Conservation (phyloP, 2,329 filamentous ascomycete genomes). For the Beauveria scarabaeidicola region DNA sequence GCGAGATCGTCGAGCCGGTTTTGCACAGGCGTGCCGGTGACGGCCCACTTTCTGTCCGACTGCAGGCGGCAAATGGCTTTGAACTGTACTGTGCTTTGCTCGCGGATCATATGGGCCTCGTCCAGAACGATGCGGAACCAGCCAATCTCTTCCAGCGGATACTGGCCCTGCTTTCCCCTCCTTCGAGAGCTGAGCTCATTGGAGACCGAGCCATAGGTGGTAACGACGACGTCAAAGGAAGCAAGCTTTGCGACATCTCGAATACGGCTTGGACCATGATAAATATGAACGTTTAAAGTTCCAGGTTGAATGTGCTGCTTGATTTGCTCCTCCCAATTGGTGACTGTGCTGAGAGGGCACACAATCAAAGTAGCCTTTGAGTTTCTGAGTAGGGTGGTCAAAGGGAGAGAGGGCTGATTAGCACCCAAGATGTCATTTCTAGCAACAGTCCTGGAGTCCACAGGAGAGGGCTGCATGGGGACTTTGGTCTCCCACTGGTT, state of each 20-base stretch:
- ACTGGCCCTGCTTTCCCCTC: slow-evolving; percentile 49
- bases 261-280: slow-evolving; percentile 72
- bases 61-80: slow-evolving; percentile 75
- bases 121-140: slow-evolving; percentile 94
- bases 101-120: slow-evolving; percentile 90
- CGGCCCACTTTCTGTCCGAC: slow-evolving; percentile 81
- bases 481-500: slow-evolving; percentile 47
- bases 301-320: slow-evolving; percentile 64
- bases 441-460: slow-evolving; percentile 30
- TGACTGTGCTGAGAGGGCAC: slow-evolving; percentile 81
- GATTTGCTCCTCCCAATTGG: slow-evolving; percentile 93
- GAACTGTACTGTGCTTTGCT: slow-evolving; percentile 71
- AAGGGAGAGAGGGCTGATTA: slow-evolving; percentile 34
- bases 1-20: slow-evolving; percentile 88
- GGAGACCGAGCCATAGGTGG: slow-evolving; percentile 82
- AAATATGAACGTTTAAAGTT: slow-evolving; percentile 66
- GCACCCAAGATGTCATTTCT: slow-evolving; percentile 22
- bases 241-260: slow-evolving; percentile 61
- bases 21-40: slow-evolving; percentile 94
- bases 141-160: slow-evolving; percentile 67
- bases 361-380: slow-evolving; percentile 75
- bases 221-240: slow-evolving; percentile 76
- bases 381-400: slow-evolving; percentile 54
- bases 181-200: slow-evolving; percentile 63
- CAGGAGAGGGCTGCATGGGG: slow-evolving; percentile 41